Base-by-base conservation (phyloP, 1,284 basidiomycete genomes). In the Vanrija pseudolonga region DNA sequence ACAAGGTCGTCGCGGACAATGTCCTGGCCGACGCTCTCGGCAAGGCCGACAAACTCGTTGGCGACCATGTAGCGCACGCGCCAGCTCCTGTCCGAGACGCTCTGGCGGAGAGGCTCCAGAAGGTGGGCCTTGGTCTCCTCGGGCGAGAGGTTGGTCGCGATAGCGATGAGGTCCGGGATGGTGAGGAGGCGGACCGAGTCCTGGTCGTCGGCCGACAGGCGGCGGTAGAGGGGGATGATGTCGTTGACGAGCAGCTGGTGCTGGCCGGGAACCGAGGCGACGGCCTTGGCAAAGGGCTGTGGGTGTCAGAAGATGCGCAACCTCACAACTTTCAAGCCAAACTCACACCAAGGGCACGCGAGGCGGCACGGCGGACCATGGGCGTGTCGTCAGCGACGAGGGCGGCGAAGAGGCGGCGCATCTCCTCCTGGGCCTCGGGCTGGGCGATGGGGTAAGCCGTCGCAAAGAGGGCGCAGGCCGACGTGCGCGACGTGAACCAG, bases 401-500 rank as follows among this genome's bases (percentile, higher is more conserved):
- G 18, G 84, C 82, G 15, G 85, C 82, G 68, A 90, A 99, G 57
- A 88, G 85, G 74, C 88, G 89, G 62, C 94, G 85, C 68, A 98
- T 80, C 52, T 98, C 95, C 55, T 92, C 90, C 76, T 97, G 92
- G 51, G 87, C 81, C 42, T 81, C 69, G 17, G 85, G 76, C 2
- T 86, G 82, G 14, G 90, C 89, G 67, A 85, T 85, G 32, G 85
- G 80, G 74, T 98, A 99, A 22, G 91, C 89, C n/a, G 93, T 86
- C 11, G 92, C 85, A 73, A 93, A 98, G 28, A 99, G 83, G 3
- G 94, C 90, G 56, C 93, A 93, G 43, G 96, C 90, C 41, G 95
- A 97, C 42, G 93, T 96, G 61, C 95, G 84, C 32, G 93, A 95
- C n/a, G 96, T 98, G 80, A 98, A 98, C 96, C 96, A 99, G 78